These are phyloP conservation scores for Allomyces arbusculus DNA, from an alignment of 192 early-diverging fungal genomes.

Conservation along the genomic window DNA sequence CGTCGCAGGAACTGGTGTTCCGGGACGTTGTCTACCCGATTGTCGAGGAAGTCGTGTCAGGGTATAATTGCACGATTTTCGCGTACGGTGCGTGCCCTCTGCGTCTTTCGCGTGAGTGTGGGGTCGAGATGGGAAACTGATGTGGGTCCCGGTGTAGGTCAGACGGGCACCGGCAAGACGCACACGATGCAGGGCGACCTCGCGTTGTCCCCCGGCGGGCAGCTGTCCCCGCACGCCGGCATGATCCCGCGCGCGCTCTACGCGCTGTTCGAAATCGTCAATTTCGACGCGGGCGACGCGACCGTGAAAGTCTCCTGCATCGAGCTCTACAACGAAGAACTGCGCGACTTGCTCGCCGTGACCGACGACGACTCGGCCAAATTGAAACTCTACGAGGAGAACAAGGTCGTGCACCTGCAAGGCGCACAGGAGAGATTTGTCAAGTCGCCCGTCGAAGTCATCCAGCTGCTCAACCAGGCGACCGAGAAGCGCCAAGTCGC, in stretches of 20 bases:
- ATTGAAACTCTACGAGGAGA: slow-evolving; percentile 44
- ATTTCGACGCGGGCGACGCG: slow-evolving; percentile 34
- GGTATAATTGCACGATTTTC: slow-evolving; percentile 69
- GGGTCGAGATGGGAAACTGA: too few species aligned
- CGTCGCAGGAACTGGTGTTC: slow-evolving; percentile 61
- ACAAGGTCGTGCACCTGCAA: slow-evolving; percentile 51
- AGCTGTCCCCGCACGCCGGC: slow-evolving; percentile 34
- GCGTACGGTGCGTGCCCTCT: slow-evolving; percentile 28
- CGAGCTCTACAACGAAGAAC: slow-evolving; percentile 91
- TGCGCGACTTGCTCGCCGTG: slow-evolving; percentile 64
- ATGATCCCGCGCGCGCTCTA: slow-evolving; percentile 78
- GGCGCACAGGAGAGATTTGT: slow-evolving; percentile 64
- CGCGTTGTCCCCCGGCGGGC: neutral
- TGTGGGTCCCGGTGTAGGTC: slow-evolving; percentile 6
- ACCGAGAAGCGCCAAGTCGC: slow-evolving; percentile 56
- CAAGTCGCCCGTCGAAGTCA: slow-evolving; percentile 47
- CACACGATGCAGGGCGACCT: neutral
- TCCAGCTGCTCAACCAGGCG: slow-evolving; percentile 47
- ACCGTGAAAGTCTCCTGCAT: slow-evolving; percentile 68
- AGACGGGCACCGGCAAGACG: slow-evolving; percentile 93
- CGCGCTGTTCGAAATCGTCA: slow-evolving; percentile 38
- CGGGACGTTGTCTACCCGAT: slow-evolving; percentile 58
- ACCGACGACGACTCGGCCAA: slow-evolving; percentile 29
- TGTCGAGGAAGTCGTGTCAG: slow-evolving; percentile 40
- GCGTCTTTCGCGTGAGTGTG: too few species aligned